phyloP scores from a whole-genome alignment of 2,329 filamentous ascomycete genomes.

The Cladosporium sp. region DNA sequence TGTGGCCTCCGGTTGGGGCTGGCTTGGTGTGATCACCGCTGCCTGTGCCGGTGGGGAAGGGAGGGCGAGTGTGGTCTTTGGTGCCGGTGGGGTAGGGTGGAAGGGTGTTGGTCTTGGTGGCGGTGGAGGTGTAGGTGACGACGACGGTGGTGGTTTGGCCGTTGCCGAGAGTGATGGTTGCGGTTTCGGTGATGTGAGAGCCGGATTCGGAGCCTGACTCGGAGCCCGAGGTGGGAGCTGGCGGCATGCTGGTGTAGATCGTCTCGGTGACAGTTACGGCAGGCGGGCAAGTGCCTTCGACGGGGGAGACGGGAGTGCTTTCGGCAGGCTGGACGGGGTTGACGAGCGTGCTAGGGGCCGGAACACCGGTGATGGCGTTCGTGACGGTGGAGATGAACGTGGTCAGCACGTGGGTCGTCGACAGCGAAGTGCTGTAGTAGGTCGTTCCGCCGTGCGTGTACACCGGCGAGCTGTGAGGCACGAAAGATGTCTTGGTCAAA shows the following conservation, averaged over 20 bases:
- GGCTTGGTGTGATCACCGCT: background rate
- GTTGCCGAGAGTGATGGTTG: conserved; percentile 13
- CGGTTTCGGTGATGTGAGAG: conserved; percentile 6
- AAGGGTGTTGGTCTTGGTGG: background rate
- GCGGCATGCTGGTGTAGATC: conserved; percentile 6
- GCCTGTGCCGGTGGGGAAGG: conserved; percentile 4
- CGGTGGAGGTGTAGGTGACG: conserved; percentile 7
- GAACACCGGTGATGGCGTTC: conserved; percentile 4
- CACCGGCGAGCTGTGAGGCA: conserved; percentile 13
- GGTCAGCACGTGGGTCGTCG: conserved; percentile 8
- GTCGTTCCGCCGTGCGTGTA: conserved; percentile 9
- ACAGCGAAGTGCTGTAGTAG: conserved; percentile 14
- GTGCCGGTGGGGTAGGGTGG: background rate
- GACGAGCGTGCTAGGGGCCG: conserved; percentile 2
- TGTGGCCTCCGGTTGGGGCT: background rate
- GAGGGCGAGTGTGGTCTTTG: background rate
- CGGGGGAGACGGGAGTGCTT: background rate
- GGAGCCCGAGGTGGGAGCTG: conserved; percentile 1
- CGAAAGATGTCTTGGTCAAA: conserved; percentile 6
- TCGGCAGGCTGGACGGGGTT: background rate
- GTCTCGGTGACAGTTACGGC: conserved; percentile 10
- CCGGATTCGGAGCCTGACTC: background rate
- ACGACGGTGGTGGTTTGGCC: conserved; percentile 11
- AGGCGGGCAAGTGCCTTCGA: background rate
- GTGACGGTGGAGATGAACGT: conserved; percentile 5